phyloP scores from a whole-genome alignment of 2,329 filamentous ascomycete species.

The Curvularia eragrostidis region DNA sequence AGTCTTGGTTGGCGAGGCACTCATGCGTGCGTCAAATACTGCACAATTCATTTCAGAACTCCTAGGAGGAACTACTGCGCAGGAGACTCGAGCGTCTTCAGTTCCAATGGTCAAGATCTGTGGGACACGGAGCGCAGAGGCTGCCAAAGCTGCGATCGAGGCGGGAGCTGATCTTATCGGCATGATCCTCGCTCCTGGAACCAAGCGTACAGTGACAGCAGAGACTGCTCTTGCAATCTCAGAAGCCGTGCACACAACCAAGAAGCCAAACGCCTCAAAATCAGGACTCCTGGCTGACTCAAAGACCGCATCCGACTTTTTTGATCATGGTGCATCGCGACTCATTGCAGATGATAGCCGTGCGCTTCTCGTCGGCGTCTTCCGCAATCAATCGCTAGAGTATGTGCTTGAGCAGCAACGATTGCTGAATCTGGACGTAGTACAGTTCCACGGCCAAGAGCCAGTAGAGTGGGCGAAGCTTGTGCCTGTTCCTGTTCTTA shows the following conservation, averaged over 20 bases:
- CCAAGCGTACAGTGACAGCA: constrained; percentile 79
- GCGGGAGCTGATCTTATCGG: constrained; percentile 91
- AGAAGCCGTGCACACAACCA: constrained; percentile 69
- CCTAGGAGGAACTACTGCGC: constrained; percentile 64
- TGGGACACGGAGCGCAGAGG: constrained; percentile 83
- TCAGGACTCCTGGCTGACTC: constrained; percentile 33
- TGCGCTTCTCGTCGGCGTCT: constrained; percentile 88
- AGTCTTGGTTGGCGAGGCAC: constrained; percentile 90
- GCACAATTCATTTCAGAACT: constrained; percentile 82
- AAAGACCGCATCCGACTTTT: constrained; percentile 69
- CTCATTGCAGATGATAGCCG: constrained; percentile 62
- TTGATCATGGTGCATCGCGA: constrained; percentile 61
- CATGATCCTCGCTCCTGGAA: constrained; percentile 85
- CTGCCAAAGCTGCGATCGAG: constrained; percentile 79
- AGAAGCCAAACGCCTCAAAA: constrained; percentile 39
- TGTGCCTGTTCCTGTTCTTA: constrained; percentile 93
- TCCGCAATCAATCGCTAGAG: constrained; percentile 85
- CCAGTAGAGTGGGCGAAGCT: constrained; percentile 87
- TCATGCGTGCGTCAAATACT: constrained; percentile 90
- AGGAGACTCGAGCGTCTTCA: constrained; percentile 34
- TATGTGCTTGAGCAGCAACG: constrained; percentile 82
- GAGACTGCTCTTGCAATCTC: constrained; percentile 84
- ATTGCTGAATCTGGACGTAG: constrained; percentile 79
- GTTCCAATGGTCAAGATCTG: constrained; percentile 85
- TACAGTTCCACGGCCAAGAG: constrained; percentile 92